Conservation (phyloP, 2,329 filamentous ascomycete species). For the Penicillium sp. region DNA sequence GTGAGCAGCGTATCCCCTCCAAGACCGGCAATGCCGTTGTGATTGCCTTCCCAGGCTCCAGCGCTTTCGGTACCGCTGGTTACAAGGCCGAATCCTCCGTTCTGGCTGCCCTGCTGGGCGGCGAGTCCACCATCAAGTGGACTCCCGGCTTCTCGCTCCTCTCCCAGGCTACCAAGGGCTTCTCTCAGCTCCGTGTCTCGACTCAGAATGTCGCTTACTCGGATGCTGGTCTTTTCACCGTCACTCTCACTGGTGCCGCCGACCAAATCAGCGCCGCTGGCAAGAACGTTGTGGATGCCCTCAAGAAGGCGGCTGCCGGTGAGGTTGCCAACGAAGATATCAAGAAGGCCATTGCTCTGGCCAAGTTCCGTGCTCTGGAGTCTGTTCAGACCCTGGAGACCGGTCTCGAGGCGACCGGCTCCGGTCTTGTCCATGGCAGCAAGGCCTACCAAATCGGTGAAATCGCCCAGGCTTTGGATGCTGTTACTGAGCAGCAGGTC, state of each 20-base stretch:
- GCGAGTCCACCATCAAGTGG: constrained; percentile 92
- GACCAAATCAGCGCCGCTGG: constrained; percentile 67
- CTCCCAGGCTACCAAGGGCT: constrained; percentile 65
- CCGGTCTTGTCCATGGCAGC: constrained; percentile 72
- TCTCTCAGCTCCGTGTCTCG: constrained; percentile 61
- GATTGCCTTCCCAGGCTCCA: constrained; percentile 86
- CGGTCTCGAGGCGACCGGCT: constrained; percentile 76
- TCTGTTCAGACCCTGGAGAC: constrained; percentile 69
- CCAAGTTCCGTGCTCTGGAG: constrained; percentile 88
- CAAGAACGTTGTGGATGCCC: constrained; percentile 67
- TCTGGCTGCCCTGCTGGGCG: constrained; percentile 81
- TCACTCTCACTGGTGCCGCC: constrained; percentile 72
- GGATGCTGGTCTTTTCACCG: constrained; percentile 82
- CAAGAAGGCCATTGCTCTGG: constrained; percentile 83
- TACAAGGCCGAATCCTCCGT: constrained; percentile 89
- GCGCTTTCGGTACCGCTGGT: constrained; percentile 60
- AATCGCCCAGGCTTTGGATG: constrained; percentile 70
- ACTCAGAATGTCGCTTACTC: constrained; percentile 83
- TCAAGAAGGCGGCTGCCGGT: constrained; percentile 75
- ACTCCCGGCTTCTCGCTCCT: constrained; percentile 86
- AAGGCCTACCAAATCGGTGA: constrained; percentile 79
- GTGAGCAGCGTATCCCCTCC: constrained; percentile 83
- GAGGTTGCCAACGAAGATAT: constrained; percentile 76
- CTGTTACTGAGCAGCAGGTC: constrained; percentile 75
- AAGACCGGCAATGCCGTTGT: constrained; percentile 73